Base-by-base conservation (phyloP, 2,329 filamentous ascomycete genomes). In the Alternaria sp. region DNA sequence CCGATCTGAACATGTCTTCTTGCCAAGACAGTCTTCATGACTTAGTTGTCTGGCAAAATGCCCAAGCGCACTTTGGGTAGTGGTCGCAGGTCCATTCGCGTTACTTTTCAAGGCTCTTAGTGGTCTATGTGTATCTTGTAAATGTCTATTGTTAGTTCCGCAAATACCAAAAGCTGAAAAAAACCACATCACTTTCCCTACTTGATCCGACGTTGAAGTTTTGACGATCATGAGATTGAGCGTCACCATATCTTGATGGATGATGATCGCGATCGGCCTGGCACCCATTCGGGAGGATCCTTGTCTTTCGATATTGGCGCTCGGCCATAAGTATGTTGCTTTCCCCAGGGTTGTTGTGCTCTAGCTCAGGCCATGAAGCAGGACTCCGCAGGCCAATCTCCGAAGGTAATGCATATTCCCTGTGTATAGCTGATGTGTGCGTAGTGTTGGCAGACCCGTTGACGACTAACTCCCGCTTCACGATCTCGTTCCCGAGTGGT, bases 101-200 rank as follows among this genome's bases (percentile, higher is more conserved):
- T 61, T 57, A 43, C 58, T 41, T 46, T 59, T 59, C 50, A 53
- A 58, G 64, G 49, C 60, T 65, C 54, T 54, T 62, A 59, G 57
- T 64, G 60, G 64, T 59, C 60, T 66, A 65, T 64, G 64, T 70
- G 57, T 70, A 68, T 69, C 64, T 59, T 71, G 57, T 73, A 69
- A 75, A 62, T 74, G 70, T 72, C 59, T 71, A 64, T 60, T 66
- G 49, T 63, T 57, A 64, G 46, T 57, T 30, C 28, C 32, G 53
- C 48, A 59, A 63, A 60, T 59, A 25, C 20, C 4, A 51, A 64
- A 61, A 61, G 40, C 36, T 51, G 40, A 25, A 43, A 25, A 55
- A 61, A 64, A 45, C 12, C 38, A 45, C 28, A 36, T 30, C 18
- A 43, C 20, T 9, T 28, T 22, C 14, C 38, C 6, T 32, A 7